Base-by-base conservation (phyloP, 495 filamentous ascomycete species). In the Corynascus novoguineensis region DNA sequence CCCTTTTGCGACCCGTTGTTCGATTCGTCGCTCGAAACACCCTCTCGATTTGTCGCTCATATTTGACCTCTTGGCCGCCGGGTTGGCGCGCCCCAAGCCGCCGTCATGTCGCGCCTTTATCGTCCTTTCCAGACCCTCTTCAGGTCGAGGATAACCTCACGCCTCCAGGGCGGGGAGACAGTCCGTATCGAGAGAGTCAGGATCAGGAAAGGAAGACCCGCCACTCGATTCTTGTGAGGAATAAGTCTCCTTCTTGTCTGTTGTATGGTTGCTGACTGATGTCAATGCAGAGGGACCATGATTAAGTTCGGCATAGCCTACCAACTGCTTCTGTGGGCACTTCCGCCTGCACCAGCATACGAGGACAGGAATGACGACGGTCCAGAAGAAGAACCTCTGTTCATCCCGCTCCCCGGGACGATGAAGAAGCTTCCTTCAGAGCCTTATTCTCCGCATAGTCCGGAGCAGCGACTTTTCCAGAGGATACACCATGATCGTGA, bases 381-480 rank as follows among this genome's bases (percentile, higher is more conserved):
- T 25, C 61, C 60, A 24, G 58, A 49, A 11, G 64, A 61, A 19
- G 64, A 70, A 34, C 35, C 58, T 1, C 7, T 62, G 2, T 90
- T 92, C 61, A 80, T 92, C 40, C 85, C 87, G 1, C 68, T 90
- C 73, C 64, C 81, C 61, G 48, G 73, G 71, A 72, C 74, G 60
- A 65, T 74, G 71, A 65, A 70, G 67, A 28, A 71, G 67, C 41
- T 81, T 69, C 57, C 63, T 0, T 65, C 65, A 12, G 38, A 59
- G 25, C 71, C 71, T 14, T 92, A 90, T 67, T 73, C 76, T 22
- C 73, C 76, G 24, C 77, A 71, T 3, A 84, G 88, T 64, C 86
- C 87, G 4, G 88, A 91, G 66, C 90, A 85, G 86, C 73, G 80
- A 61, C 72, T 77, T 42, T 91, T 88, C 58, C 61, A 81, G 19